These are phyloP conservation scores for Wallemia mellicola DNA, from an alignment of 1,284 basidiomycete species.

Conservation along the genomic window DNA sequence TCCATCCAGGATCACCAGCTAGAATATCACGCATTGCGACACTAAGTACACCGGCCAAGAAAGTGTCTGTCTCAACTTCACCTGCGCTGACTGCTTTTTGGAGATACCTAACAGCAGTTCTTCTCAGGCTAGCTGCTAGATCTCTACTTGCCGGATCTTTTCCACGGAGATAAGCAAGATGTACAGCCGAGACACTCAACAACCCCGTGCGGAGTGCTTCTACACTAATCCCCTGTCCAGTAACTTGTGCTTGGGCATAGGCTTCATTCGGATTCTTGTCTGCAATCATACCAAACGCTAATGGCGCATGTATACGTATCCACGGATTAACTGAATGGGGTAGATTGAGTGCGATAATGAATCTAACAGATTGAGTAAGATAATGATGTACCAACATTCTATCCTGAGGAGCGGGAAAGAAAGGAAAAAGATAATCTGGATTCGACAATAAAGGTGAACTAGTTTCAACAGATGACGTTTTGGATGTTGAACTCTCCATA, in stretches of 20 bases:
- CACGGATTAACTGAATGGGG: constrained; percentile 13
- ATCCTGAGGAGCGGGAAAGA: constrained; percentile 7
- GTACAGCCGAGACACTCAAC: constrained; percentile 1
- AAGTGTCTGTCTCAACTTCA: constrained; percentile 10
- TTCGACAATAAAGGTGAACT: not conserved
- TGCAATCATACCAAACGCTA: constrained; percentile 10
- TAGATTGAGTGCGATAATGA: constrained; percentile 14
- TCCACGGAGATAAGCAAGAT: not conserved
- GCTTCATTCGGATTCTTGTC: not conserved
- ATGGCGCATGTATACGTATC: constrained; percentile 12
- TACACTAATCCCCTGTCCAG: not conserved
- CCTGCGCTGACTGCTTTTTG: constrained; percentile 9
- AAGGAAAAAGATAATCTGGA: not conserved
- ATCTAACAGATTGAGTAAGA: constrained; percentile 12
- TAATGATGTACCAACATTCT: constrained; percentile 15
- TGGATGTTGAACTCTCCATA: not conserved
- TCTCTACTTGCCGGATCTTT: not conserved
- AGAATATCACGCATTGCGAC: constrained; percentile 11
- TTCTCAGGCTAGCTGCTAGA: not conserved
- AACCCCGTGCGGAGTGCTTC: not conserved
- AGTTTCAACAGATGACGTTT: not conserved
- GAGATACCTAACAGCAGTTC: constrained; percentile 1
- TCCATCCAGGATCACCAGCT: constrained; percentile 15
- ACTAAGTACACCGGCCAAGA: constrained; percentile 13
- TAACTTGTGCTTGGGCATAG: not conserved